Conservation (phyloP, 202 grass and related monocot genomes). For the Panicum virgatum region DNA sequence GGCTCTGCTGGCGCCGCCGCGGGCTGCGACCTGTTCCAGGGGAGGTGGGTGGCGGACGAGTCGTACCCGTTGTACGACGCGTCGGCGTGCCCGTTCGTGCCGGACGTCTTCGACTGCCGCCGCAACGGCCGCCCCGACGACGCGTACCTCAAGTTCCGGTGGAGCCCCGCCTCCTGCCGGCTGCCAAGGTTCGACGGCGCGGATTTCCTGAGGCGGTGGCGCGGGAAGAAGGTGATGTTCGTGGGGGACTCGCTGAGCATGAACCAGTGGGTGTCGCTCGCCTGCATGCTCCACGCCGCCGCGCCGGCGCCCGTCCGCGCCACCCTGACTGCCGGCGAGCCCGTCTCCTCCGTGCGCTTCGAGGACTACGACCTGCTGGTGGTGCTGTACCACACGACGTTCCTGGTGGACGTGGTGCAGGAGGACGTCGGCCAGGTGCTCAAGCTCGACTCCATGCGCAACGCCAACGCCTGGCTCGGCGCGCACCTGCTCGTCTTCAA, state of each 20-base stretch:
- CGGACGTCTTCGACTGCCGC: conserved; percentile 49
- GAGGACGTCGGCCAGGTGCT: conserved; percentile 47
- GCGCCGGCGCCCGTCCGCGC: background rate
- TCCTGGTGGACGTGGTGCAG: conserved; percentile 55
- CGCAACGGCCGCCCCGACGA: conserved; percentile 52
- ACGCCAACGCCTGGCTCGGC: conserved; percentile 30
- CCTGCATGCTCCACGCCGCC: conserved; percentile 65
- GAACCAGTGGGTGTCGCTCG: conserved; percentile 56
- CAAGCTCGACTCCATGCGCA: conserved; percentile 52
- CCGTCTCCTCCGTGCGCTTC: conserved; percentile 46
- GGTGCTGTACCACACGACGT: conserved; percentile 45
- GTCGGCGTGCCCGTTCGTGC: conserved; percentile 49
- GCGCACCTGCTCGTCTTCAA: conserved; percentile 68
- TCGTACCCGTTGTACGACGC: conserved; percentile 53
- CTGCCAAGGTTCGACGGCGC: conserved; percentile 50
- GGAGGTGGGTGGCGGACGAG: conserved; percentile 50
- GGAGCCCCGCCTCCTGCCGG: conserved; percentile 44
- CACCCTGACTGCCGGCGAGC: background rate
- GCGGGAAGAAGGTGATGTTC: conserved; percentile 65
- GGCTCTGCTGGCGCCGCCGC: background rate
- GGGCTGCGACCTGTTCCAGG: conserved; percentile 46
- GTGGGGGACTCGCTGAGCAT: conserved; percentile 67
- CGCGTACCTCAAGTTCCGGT: conserved; percentile 48
- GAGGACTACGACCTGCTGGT: conserved; percentile 51
- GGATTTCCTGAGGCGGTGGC: conserved; percentile 37